Evolutionary conservation across 805 yeast species (phyloP).

Genomic region (Lachancea sp.): DNA sequence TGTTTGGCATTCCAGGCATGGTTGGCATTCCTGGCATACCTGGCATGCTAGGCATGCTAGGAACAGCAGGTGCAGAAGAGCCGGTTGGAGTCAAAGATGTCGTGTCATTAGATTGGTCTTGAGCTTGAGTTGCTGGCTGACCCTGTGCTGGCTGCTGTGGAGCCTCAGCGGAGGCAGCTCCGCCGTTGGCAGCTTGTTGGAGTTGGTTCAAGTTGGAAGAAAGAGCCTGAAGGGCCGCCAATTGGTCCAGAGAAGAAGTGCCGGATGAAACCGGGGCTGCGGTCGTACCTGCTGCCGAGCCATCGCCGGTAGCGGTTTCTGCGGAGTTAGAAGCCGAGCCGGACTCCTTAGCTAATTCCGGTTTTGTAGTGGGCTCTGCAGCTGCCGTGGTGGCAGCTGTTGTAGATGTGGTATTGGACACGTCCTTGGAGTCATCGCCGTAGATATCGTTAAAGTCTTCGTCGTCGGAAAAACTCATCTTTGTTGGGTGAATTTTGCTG

Average conservation of each 20-base stretch:
- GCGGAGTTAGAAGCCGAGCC: slow-evolving; percentile 2
- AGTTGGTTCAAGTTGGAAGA: slow-evolving; percentile 31
- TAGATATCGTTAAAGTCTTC: slow-evolving; percentile 95
- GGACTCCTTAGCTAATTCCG: slow-evolving; percentile 6
- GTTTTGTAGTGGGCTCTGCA: slow-evolving; percentile 12
- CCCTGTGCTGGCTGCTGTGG: slow-evolving; percentile 4
- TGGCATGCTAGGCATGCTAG: slow-evolving; percentile 16
- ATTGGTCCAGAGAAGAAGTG: slow-evolving; percentile 28
- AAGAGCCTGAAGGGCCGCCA: slow-evolving; percentile 32
- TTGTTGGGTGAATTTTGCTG: slow-evolving; percentile 3
- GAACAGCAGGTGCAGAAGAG: slow-evolving; percentile 13
- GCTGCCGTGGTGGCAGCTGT: slow-evolving; percentile 11
- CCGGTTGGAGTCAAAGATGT: background rate
- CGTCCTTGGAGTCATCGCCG: slow-evolving; percentile 31
- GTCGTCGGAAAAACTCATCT: slow-evolving; percentile 75
- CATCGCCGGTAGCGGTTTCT: background rate
- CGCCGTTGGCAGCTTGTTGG: slow-evolving; percentile 20
- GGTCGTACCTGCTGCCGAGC: slow-evolving; percentile 5
- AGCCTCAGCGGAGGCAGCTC: no score
- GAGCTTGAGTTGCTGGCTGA: background rate
- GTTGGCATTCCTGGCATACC: slow-evolving; percentile 16
- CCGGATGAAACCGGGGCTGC: slow-evolving; percentile 6
- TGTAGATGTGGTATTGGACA: slow-evolving; percentile 11
- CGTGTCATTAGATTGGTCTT: background rate
- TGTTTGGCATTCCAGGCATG: slow-evolving; percentile 12